phyloP scores from a whole-genome alignment of 257 asterid genomes.

The Fraxinus pennsylvanica region DNA sequence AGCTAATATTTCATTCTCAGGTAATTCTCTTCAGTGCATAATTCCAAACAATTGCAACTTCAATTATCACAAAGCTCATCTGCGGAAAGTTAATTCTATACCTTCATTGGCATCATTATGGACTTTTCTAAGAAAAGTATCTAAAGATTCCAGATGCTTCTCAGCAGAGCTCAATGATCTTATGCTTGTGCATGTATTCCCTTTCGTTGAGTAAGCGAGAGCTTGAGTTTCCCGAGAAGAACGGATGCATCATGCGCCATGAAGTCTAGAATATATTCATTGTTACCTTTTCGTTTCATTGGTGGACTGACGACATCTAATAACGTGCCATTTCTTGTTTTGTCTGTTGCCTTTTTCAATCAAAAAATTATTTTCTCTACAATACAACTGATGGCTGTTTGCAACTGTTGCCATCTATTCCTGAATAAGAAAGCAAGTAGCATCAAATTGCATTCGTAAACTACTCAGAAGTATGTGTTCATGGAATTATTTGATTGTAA shows the following conservation, averaged over 20 bases:
- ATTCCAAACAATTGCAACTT: not conserved
- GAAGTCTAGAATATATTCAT: constrained; percentile 12
- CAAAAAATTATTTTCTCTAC: no score
- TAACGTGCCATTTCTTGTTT: not conserved
- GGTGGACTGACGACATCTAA: constrained; percentile 26
- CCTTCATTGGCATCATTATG: constrained; percentile 27
- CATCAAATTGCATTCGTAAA: no score
- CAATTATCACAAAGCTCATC: not conserved
- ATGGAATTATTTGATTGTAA: no score
- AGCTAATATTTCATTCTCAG: no score
- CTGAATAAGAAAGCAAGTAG: no score
- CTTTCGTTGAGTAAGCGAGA: constrained; percentile 26
- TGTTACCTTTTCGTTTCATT: constrained; percentile 24
- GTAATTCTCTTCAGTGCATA: not conserved
- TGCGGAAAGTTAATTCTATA: constrained; percentile 5
- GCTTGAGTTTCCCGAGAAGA: constrained; percentile 18
- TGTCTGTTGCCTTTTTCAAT: no score
- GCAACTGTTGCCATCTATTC: no score
- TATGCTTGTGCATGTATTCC: constrained; percentile 29
- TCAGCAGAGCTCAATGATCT: constrained; percentile 41
- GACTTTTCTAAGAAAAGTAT: constrained; percentile 62
- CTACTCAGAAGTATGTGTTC: no score
- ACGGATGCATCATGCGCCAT: constrained; percentile 20
- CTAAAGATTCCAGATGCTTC: constrained; percentile 63
- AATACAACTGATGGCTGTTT: no score